Percentiles rank a stretch among this genome's conserved stretches.
Evolutionary conservation across 371 early-diverging fungal genomes (phyloP).

Genomic region (Apophysomyces elegans): DNA sequence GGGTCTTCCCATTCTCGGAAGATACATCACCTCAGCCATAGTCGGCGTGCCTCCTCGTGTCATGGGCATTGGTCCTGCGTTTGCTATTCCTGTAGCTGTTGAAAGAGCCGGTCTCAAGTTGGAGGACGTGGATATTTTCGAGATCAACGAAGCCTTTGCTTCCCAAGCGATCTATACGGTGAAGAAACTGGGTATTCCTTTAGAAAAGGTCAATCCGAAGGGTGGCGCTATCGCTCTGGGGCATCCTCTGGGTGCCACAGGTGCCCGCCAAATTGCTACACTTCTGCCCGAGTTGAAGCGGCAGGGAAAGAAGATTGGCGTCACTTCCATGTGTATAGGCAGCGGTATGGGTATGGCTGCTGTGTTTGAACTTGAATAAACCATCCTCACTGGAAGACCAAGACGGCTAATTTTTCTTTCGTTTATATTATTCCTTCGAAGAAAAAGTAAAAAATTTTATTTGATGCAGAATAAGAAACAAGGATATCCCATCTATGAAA

Average conservation of each 20-base stretch:
- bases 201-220: constrained; percentile 93
- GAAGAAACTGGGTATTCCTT: constrained; percentile 76
- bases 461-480: too few species aligned
- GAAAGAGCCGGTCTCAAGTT: constrained; percentile 81
- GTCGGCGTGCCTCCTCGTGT: constrained; percentile 94
- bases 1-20: constrained; percentile 85
- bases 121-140: constrained; percentile 81
- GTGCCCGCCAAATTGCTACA: constrained; percentile 92
- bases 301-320: constrained; percentile 76
- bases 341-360: too few species aligned
- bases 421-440: too few species aligned
- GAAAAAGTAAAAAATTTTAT: too few species aligned
- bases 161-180: constrained; percentile 92
- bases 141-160: constrained; percentile 97
- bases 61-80: constrained; percentile 97
- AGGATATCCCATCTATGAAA: too few species aligned
- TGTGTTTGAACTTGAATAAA: too few species aligned
- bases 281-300: constrained; percentile 88
- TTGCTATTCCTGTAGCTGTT: constrained; percentile 91
- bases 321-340: constrained; percentile 24
- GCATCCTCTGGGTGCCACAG: constrained; percentile 74
- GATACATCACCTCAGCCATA: constrained; percentile 84
- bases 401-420: too few species aligned
- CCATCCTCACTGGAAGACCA: too few species aligned
- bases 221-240: constrained; percentile 98